Conservation (phyloP, 225 moss, liverwort and hornwort species). For the Polytrichum commune region DNA sequence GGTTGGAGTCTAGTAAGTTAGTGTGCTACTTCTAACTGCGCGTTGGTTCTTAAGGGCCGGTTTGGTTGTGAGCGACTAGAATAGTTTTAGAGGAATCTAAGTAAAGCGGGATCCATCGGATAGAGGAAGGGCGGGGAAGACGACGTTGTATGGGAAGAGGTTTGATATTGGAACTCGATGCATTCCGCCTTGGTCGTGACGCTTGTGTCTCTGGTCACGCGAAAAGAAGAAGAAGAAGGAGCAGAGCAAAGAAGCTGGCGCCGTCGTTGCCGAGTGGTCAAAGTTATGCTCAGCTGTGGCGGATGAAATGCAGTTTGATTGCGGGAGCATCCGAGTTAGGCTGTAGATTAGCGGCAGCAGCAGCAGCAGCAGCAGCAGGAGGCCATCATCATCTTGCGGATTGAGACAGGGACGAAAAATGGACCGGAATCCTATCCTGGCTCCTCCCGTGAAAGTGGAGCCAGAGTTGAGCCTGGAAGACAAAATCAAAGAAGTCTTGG, state of each 20-base stretch:
- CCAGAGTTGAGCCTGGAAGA: constrained; percentile 44
- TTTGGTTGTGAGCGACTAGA: no score
- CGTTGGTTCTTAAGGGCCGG: no score
- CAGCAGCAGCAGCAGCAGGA: neutral
- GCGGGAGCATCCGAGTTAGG: neutral
- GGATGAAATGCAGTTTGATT: neutral
- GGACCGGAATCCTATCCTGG: constrained; percentile 46
- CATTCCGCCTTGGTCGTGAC: neutral
- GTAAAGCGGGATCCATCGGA: no score
- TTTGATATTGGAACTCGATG: constrained; percentile 1
- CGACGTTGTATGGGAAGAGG: neutral
- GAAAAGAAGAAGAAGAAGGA: constrained; percentile 8
- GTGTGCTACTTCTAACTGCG: no score
- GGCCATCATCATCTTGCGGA: neutral
- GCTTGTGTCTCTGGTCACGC: constrained; percentile 7
- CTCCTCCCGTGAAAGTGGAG: constrained; percentile 51
- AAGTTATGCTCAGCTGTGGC: neutral
- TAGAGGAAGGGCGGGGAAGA: no score
- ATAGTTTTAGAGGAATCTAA: no score
- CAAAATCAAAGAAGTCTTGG: constrained; percentile 48
- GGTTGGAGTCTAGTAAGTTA: no score
- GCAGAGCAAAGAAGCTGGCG: constrained; percentile 10
- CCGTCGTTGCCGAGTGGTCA: neutral
- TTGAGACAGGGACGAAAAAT: constrained; percentile 9
- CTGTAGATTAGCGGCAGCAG: neutral